phyloP scores from a whole-genome alignment of 768 basidiomycete genomes.

The Coprinellus micaceus region DNA sequence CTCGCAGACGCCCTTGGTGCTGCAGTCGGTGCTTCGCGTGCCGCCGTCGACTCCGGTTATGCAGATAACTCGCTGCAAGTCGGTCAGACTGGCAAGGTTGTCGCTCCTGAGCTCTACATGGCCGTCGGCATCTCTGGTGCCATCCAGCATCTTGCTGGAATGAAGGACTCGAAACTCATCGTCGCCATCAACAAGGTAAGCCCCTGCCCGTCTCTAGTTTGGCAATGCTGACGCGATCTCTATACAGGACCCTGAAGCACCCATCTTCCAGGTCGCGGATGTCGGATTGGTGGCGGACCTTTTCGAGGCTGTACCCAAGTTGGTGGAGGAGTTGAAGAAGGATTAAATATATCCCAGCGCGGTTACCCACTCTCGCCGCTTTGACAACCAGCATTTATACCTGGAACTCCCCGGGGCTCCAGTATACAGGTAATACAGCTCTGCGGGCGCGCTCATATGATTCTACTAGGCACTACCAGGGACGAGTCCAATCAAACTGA shows the following conservation, averaged over 20 bases:
- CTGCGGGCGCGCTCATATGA: not conserved
- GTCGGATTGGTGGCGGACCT: constrained; percentile 91
- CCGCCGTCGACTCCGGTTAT: constrained; percentile 97
- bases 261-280: constrained; percentile 98
- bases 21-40: constrained; percentile 96
- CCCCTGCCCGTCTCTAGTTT: not conserved
- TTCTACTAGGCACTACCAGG: not conserved
- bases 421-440: not conserved
- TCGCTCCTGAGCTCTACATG: constrained; percentile 94
- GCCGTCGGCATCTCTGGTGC: constrained; percentile 97
- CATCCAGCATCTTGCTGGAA: constrained; percentile 97
- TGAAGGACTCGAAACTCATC: constrained; percentile 99
- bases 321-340: constrained; percentile 80
- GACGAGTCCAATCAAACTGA: constrained; percentile 25
- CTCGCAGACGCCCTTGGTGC: constrained; percentile 92
- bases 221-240: not conserved
- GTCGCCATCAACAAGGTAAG: constrained; percentile 95
- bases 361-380: too few relatives aligned
- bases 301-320: constrained; percentile 86
- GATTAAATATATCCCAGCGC: too few relatives aligned
- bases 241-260: constrained; percentile 82
- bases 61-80: constrained; percentile 97
- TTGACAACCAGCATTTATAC: not conserved
- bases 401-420: too few relatives aligned
- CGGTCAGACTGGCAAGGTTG: constrained; percentile 99